Evolutionary conservation across 768 basidiomycete species (phyloP), one percentile per base, ranked within the genome.

Genomic region (Mrakia hoshinonis): DNA sequence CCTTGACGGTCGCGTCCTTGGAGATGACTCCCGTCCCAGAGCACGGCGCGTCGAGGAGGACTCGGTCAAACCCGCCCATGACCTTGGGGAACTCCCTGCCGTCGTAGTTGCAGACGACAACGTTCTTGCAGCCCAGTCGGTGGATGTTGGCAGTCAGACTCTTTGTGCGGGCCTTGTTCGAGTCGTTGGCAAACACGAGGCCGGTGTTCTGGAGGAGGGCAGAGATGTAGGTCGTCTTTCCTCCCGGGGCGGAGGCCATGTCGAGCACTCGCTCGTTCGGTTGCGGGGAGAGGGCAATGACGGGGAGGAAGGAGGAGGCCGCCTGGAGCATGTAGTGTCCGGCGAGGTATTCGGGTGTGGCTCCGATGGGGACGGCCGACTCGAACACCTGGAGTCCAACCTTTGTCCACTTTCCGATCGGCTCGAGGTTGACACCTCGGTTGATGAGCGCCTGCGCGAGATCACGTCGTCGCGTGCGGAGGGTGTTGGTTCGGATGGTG

Each of bases 281-380:
- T 77, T 94, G 89, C 6, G 96, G 96, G 31, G 86, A 83, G 48
- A 99, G 88, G 4, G 96, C 92, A 74, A 98, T 94, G 77, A 98
- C 96, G 67, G 96, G 96, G n/a, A 99, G 85, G 84, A 99, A 97
- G 0, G 96, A 98, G 6, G 93, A 95, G 13, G 96, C 96, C 7
- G 96, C 92, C 83, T 99, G 96, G 31, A 98, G 89, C 91, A 99
- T 98, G 81, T 99, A 99, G 79, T 99, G 94, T 2, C 96, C 96
- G 0, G 96, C 93, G 48, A 99, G 86, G 81, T 99, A 99, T 81
- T 99, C 96, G 13, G 96, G 96, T 2, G 96, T 98, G 7, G 96
- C 96, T 79, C 91, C 95, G 73, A 99, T 91, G 0, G 96, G 96
- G 1, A 99, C 93, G 73, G 85, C 87, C 74, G 90, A 91, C 81